Percentiles rank a stretch among this genome's conserved stretches.
These are phyloP conservation scores for Leptodontidium sp. DNA, from an alignment of 2,329 filamentous ascomycete genomes.

Conservation along the genomic window DNA sequence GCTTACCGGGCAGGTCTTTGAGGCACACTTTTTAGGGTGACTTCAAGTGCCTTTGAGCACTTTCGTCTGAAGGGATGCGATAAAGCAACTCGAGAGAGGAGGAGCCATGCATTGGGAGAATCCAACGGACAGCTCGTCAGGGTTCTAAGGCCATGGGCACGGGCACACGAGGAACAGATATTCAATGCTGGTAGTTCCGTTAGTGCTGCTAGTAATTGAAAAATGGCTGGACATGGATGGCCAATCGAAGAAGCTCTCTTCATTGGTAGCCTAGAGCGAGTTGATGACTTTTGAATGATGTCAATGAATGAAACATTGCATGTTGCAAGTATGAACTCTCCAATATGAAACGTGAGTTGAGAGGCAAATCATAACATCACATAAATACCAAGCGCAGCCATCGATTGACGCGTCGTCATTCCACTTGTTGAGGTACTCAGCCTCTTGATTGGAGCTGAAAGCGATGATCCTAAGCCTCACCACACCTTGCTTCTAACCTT, in stretches of 20 bases:
- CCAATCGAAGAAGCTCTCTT: neutral
- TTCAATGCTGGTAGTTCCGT: neutral
- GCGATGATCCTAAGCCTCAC: slow-evolving; percentile 15
- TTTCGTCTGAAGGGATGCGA: neutral
- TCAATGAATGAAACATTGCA: slow-evolving; percentile 19
- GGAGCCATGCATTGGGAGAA: neutral
- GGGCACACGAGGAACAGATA: neutral
- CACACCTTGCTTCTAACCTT: slow-evolving; percentile 13
- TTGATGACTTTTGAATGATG: slow-evolving; percentile 11
- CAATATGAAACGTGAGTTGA: neutral
- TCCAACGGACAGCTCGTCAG: neutral
- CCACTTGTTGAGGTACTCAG: slow-evolving; percentile 18
- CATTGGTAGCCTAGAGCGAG: slow-evolving; percentile 22
- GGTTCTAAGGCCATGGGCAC: neutral
- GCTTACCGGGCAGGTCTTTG: neutral
- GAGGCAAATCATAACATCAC: neutral
- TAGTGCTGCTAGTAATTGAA: neutral
- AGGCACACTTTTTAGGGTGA: slow-evolving; percentile 1
- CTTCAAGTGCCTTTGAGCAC: slow-evolving; percentile 4
- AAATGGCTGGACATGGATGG: neutral
- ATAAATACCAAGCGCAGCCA: neutral
- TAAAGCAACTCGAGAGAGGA: neutral
- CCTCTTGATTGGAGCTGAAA: slow-evolving; percentile 28
- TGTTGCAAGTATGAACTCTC: neutral
- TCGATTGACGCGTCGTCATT: slow-evolving; percentile 4